These are phyloP conservation scores for Emericellopsis atlantica DNA, from an alignment of 2,329 filamentous ascomycete genomes.

Conservation along the genomic window DNA sequence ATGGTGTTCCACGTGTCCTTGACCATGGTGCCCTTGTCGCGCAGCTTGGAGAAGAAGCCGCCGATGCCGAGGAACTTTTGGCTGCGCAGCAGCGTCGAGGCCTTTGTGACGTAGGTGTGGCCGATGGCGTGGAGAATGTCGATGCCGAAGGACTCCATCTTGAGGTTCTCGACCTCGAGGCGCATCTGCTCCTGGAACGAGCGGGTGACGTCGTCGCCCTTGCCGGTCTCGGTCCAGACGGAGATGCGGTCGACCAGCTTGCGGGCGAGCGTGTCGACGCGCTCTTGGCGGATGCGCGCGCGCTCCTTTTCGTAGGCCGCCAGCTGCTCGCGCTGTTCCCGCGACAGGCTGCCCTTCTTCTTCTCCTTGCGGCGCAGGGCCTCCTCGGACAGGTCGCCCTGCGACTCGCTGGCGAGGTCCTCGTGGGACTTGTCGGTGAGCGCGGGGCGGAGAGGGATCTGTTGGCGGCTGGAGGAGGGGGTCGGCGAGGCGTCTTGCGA, in stretches of 20 bases:
- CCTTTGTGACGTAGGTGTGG: constrained; percentile 79
- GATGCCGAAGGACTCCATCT: constrained; percentile 97
- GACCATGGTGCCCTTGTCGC: constrained; percentile 91
- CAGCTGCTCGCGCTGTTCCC: constrained; percentile 88
- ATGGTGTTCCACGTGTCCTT: constrained; percentile 99
- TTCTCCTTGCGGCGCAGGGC: constrained; percentile 45
- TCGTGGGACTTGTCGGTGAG: constrained; percentile 76
- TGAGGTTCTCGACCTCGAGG: constrained; percentile 92
- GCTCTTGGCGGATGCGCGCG: constrained; percentile 71
- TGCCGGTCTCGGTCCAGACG: constrained; percentile 96
- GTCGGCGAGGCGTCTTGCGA: constrained; percentile 24
- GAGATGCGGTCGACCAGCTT: constrained; percentile 85
- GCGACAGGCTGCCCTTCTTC: constrained; percentile 75
- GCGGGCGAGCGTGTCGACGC: constrained; percentile 68
- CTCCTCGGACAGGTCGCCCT: constrained; percentile 55
- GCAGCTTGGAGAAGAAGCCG: constrained; percentile 86
- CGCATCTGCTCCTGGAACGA: constrained; percentile 92
- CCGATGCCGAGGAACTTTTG: constrained; percentile 96
- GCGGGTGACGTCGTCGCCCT: constrained; percentile 66
- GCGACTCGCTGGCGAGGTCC: constrained; percentile 45
- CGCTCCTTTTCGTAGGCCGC: constrained; percentile 82
- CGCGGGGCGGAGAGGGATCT: constrained; percentile 68
- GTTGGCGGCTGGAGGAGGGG: constrained; percentile 27
- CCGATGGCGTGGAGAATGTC: constrained; percentile 95
- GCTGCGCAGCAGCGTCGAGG: constrained; percentile 75